Evolutionary conservation across 495 filamentous ascomycete genomes (phyloP).

Genomic region (Penicillium lagena): DNA sequence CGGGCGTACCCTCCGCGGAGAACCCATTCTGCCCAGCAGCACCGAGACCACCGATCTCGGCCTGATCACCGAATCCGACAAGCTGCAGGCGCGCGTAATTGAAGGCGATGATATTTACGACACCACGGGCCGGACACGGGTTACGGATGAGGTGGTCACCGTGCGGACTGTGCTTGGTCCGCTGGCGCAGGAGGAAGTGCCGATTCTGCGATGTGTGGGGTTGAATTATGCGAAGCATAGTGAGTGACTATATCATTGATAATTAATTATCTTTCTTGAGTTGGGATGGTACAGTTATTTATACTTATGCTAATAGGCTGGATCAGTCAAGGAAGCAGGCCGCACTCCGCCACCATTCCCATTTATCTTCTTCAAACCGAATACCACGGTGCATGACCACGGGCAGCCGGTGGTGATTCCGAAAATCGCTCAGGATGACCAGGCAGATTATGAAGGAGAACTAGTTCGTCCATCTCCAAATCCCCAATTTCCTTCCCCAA

Average conservation of each 20-base stretch:
- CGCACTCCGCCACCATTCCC: slow-evolving; percentile 40
- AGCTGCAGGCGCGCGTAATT: slow-evolving; percentile 32
- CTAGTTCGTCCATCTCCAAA: slow-evolving; percentile 15
- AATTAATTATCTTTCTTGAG: too few species aligned
- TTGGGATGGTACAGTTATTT: too few species aligned
- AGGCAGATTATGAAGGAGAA: slow-evolving; percentile 50
- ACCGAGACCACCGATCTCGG: slow-evolving; percentile 31
- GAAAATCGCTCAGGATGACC: slow-evolving; percentile 40
- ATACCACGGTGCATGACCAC: slow-evolving; percentile 37
- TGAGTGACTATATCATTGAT: slow-evolving; percentile 3
- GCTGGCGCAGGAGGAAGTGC: slow-evolving; percentile 26
- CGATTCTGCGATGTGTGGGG: slow-evolving; percentile 33
- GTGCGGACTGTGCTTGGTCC: slow-evolving; percentile 31
- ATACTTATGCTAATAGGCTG: not conserved
- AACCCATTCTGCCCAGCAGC: slow-evolving; percentile 35
- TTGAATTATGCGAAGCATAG: slow-evolving; percentile 37
- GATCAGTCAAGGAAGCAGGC: slow-evolving; percentile 42
- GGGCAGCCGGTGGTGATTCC: slow-evolving; percentile 35
- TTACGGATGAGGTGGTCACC: slow-evolving; percentile 27
- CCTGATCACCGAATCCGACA: slow-evolving; percentile 24
- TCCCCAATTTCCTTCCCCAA: not conserved
- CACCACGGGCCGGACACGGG: slow-evolving; percentile 19
- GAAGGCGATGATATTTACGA: slow-evolving; percentile 35
- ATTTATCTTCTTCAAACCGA: slow-evolving; percentile 46
- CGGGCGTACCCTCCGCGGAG: slow-evolving; percentile 36